Base-by-base conservation (phyloP, 225 moss, liverwort and hornwort species). In the Polytrichum commune region DNA sequence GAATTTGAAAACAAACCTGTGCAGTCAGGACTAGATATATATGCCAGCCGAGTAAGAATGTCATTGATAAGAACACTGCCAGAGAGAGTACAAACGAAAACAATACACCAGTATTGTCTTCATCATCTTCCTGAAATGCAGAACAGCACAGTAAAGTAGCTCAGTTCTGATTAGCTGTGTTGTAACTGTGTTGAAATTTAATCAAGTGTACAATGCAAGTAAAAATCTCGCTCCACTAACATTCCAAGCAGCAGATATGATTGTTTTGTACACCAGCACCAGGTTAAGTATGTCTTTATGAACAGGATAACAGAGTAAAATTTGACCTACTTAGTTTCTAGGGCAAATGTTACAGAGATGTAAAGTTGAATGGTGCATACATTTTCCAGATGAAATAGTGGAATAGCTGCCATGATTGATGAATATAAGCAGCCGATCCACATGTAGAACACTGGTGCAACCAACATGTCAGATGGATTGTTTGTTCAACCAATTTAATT, bases 41-140 rank as follows among this genome's bases (percentile, higher is more conserved):
- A 82, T 94, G 93, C 93, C 93, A 94, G 35, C 90, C 86, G 53
- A 94, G 90, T n/a, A 94, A 90, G 73, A 88, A 83, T 5, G 92
- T 66, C 55, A 94, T 73, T 28, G 93, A 94, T 33, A 82, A 65
- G 5, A 90, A 79, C 53, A 94, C 92, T 71, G 93, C 88, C 77
- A 94, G 68, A 62, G 93, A 88, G 18, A 94, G 90, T 72, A 94
- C 83, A 75, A 94, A 92, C 0, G 93, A 68, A 68, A 94, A 94
- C 19, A 94, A 79, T 19, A 94, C 77, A 67, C 85, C 88, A 58
- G 86, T 78, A n/a, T 70, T 72, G 26, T 80, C 68, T 27, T 58
- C 82, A 54, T 74, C 77, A 55, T 27, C 74, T 53, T 79, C 85
- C 85, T 85, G 79, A 62, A 79, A 24, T 54, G 70, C 62, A 32